Evolutionary conservation across 2,329 filamentous ascomycete species (phyloP).

Genomic region (Dryadomyces sulphureus): DNA sequence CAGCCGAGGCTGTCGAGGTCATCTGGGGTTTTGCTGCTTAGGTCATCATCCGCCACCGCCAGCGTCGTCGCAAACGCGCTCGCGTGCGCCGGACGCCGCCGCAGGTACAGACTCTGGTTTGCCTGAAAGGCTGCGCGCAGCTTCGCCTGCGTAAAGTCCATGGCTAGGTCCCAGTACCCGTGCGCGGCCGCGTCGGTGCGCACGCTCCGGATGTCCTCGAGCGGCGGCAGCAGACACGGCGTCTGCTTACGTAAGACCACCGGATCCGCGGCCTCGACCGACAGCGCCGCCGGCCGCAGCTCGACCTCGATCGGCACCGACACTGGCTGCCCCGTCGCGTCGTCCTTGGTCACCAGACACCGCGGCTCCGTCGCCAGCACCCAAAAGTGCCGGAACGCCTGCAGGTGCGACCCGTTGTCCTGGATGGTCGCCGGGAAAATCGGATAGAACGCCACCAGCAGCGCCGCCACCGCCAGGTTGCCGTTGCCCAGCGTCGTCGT

Average conservation of each 20-base stretch:
- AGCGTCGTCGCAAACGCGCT: conserved; percentile 60
- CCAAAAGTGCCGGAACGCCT: conserved; percentile 96
- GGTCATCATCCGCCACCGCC: no score
- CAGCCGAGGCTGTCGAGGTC: conserved; percentile 68
- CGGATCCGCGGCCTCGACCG: background rate
- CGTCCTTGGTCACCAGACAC: conserved; percentile 76
- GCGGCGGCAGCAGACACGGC: conserved; percentile 48
- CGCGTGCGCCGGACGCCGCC: conserved; percentile 53
- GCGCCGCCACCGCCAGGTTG: conserved; percentile 68
- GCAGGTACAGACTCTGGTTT: conserved; percentile 61
- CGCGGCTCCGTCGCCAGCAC: conserved; percentile 81
- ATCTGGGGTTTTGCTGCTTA: no score
- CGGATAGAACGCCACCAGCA: conserved; percentile 88
- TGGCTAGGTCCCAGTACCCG: conserved; percentile 65
- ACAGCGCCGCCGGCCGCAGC: conserved; percentile 24
- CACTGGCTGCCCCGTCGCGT: conserved; percentile 69
- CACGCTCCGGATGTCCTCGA: conserved; percentile 46
- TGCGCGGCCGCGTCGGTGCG: conserved; percentile 45
- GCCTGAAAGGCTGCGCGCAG: conserved; percentile 50
- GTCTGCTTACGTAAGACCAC: conserved; percentile 27
- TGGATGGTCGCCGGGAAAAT: conserved; percentile 79
- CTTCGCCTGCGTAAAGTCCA: conserved; percentile 52
- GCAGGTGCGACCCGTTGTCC: conserved; percentile 87
- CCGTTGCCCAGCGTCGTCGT: conserved; percentile 85
- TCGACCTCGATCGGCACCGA: conserved; percentile 55